Base-by-base conservation (phyloP, 352 stramenopile genomes). In the Phytopythium boreale region DNA sequence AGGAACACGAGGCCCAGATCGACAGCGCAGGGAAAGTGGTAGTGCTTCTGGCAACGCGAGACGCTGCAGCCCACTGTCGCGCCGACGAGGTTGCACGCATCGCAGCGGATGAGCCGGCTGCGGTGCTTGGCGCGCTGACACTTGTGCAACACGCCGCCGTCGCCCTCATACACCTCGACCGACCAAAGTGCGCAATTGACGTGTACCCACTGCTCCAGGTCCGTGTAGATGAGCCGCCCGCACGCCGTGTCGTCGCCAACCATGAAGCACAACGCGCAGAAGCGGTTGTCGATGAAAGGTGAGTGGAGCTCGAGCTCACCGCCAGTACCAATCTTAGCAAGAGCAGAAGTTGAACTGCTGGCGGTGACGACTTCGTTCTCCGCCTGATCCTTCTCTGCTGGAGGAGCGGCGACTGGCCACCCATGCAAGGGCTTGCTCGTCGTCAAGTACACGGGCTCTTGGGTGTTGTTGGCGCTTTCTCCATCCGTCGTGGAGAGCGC, bases 161-260 rank as follows among this genome's bases (percentile, higher is more conserved):
- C 72, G 61, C 87, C 83, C 69, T 97, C 93, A 56, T 82, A 98
- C 26, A 97, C 93, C 72, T 98, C 92, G 39, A 90, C 91, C 9
- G 89, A 98, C 92, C 92, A 98, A 19, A 97, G 59, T 2, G 88
- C 91, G 74, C 95, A 98, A 63, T 96, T 97, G 9, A 93, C 70
- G 70, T 98, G 95, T 7, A 97, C 84, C 89, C 90, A 98, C 29
- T 89, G 76, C 46, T 96, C 87, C 24, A 81, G 67, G 22, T 95
- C 84, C 0, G 86, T 81, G 66, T 92, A 93, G 8, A 97, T 59
- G 27, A 97, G 72, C 2, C 90, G 80, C 12, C 90, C 90, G 47
- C 84, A 92, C 14, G 77, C 63, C 34, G 75, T 65, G 49, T 84
- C 76, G 52, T 97, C 90, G 9, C 89, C 90, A 49, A 90, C 77